Conservation (phyloP, 192 early-diverging fungal species). For the Backusella westeae region DNA sequence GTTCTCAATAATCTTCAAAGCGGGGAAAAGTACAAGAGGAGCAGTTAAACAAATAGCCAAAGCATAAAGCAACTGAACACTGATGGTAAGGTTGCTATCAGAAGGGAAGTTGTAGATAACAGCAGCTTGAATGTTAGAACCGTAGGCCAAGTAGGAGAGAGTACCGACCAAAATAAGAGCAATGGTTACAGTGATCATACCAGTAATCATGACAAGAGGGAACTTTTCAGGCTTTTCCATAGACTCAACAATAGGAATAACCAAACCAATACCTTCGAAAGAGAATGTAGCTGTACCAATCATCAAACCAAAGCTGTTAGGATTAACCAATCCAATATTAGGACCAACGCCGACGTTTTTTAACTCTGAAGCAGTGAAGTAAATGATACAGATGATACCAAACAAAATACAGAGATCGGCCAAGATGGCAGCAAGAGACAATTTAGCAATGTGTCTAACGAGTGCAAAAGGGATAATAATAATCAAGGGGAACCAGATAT, state of each 20-base stretch:
- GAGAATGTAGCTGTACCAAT: conserved; percentile 64
- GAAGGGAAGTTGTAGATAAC: conserved; percentile 80
- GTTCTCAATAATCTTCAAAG: conserved; percentile 79
- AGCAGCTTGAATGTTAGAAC: conserved; percentile 72
- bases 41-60: conserved; percentile 86
- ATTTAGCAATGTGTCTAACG: conserved; percentile 60
- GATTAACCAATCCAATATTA: conserved; percentile 58
- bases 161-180: conserved; percentile 72
- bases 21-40: conserved; percentile 83
- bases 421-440: conserved; percentile 58
- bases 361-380: conserved; percentile 47
- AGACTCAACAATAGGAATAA: conserved; percentile 69
- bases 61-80: conserved; percentile 79
- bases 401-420: conserved; percentile 74
- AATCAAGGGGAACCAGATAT: conserved; percentile 73
- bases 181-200: conserved; percentile 62
- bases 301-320: conserved; percentile 60
- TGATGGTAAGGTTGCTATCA: conserved; percentile 49
- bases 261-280: conserved; percentile 46
- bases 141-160: conserved; percentile 78
- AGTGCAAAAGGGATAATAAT: conserved; percentile 69
- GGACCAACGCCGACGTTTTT: conserved; percentile 46
- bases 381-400: conserved; percentile 69
- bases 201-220: conserved; percentile 61
- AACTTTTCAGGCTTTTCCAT: conserved; percentile 85